phyloP scores from a whole-genome alignment of 2,329 filamentous ascomycete genomes.

The Sporothrix dimorphospora region DNA sequence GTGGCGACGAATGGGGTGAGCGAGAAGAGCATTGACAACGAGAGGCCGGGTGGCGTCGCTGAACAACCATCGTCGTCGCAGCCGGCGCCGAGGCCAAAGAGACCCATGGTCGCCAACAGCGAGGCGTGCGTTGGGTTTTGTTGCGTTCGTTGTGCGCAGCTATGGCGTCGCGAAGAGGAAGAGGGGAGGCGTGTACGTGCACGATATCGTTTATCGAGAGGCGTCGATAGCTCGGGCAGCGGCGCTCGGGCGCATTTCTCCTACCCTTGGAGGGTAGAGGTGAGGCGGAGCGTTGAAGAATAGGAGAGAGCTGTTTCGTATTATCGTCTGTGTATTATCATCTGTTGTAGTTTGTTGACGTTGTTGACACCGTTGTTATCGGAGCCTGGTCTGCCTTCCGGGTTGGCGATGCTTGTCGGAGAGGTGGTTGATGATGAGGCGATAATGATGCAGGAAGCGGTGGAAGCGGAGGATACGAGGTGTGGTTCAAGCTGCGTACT shows the following conservation, averaged over 20 bases:
- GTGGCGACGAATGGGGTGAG: slow-evolving; percentile 73
- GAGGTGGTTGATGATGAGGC: too few relatives aligned
- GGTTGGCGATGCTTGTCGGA: too few relatives aligned
- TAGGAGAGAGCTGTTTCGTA: not conserved
- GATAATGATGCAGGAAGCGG: not conserved
- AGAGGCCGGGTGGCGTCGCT: slow-evolving; percentile 47
- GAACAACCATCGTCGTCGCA: slow-evolving; percentile 64
- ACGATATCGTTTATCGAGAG: slow-evolving; percentile 10
- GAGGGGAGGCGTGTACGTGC: not conserved
- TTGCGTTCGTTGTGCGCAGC: not conserved
- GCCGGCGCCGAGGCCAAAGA: slow-evolving; percentile 41
- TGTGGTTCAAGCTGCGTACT: not conserved
- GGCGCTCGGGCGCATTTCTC: slow-evolving; percentile 18
- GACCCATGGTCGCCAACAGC: slow-evolving; percentile 21
- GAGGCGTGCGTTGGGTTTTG: not conserved
- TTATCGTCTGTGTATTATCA: not conserved
- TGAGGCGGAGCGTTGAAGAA: not conserved
- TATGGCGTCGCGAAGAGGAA: not conserved
- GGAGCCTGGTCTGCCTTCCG: too few relatives aligned
- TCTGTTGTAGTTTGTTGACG: not conserved
- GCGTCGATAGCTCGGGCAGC: not conserved
- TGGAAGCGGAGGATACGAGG: not conserved
- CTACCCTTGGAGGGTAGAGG: not conserved
- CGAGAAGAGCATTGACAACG: slow-evolving; percentile 51
- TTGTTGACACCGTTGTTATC: not conserved